Evolutionary conservation across 805 yeast genomes (phyloP).

Genomic region (Schwanniomyces vanrijiae): DNA sequence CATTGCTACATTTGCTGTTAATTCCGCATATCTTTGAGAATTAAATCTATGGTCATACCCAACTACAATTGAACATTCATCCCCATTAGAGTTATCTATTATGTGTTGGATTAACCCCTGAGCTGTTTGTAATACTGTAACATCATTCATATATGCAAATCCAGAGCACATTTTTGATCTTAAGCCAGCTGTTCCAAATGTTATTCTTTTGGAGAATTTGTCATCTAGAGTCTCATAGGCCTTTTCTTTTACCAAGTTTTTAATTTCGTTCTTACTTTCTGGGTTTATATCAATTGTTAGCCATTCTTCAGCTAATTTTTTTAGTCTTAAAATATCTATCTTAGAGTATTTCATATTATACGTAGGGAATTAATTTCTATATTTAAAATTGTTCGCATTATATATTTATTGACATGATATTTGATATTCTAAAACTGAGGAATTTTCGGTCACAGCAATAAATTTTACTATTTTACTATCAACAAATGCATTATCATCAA

Average conservation of each 20-base stretch:
- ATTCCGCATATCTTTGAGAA: constrained; percentile 75
- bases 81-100: constrained; percentile 16
- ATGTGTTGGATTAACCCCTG: constrained; percentile 70
- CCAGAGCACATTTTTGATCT: constrained; percentile 91
- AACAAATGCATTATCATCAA: constrained; percentile 11
- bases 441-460: constrained; percentile 11
- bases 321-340: constrained; percentile 11
- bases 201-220: constrained; percentile 58
- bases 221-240: constrained; percentile 47
- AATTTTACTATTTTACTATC: constrained; percentile 8
- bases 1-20: constrained; percentile 75
- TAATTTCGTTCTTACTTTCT: constrained; percentile 57
- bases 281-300: constrained; percentile 34
- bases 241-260: constrained; percentile 34
- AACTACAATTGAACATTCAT: constrained; percentile 52
- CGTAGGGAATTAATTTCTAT: not conserved
- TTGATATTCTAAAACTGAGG: constrained; percentile 13
- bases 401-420: constrained; percentile 5
- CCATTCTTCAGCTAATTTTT: constrained; percentile 35
- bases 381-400: not conserved
- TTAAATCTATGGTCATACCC: constrained; percentile 92
- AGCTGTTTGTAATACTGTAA: constrained; percentile 86
- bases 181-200: constrained; percentile 93
- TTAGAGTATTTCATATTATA: not conserved
- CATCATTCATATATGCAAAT: constrained; percentile 81